Conservation (phyloP, 177 flowering plant genomes). For the Tripterygium wilfordii region DNA sequence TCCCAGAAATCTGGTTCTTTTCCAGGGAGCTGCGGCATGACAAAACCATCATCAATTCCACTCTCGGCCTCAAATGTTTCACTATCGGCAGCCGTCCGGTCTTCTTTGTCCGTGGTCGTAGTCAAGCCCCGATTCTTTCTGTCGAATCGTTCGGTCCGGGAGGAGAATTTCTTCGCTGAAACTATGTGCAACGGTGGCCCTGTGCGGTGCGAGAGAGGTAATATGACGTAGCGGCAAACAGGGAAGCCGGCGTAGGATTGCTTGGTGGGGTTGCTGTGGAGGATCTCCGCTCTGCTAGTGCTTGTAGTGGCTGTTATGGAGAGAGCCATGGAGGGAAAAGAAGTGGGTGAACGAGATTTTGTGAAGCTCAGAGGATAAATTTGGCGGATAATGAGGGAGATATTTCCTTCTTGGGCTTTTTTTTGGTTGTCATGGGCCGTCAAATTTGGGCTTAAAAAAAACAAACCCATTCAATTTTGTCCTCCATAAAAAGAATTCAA, state of each 20-base stretch:
- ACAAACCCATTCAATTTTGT: no score
- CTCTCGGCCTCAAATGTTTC: conserved; percentile 29
- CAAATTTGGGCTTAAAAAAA: no score
- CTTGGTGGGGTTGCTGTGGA: conserved; percentile 5
- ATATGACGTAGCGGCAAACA: conserved; percentile 3
- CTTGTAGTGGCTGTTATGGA: conserved; percentile 7
- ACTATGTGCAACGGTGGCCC: conserved; percentile 23
- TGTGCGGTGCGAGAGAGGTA: conserved; percentile 6
- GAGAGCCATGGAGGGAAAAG: conserved; percentile 24
- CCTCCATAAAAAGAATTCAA: no score
- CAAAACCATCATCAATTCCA: conserved; percentile 2
- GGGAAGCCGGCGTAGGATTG: conserved; percentile 6
- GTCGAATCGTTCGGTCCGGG: conserved; percentile 55
- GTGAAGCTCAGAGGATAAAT: no score
- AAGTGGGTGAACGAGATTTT: conserved; percentile 10
- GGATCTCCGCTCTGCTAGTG: conserved; percentile 6
- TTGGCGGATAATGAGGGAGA: no score
- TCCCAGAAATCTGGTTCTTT: conserved; percentile 69
- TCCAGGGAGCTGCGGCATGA: conserved; percentile 72
- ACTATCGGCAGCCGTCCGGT: neutral
- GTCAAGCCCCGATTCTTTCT: conserved; percentile 41
- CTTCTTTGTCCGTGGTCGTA: conserved; percentile 37
- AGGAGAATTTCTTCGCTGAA: conserved; percentile 44
- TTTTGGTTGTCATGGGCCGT: no score
- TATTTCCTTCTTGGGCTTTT: no score